phyloP scores from a whole-genome alignment of 169 alveolate genomes.

The Plasmodium yoelii region DNA sequence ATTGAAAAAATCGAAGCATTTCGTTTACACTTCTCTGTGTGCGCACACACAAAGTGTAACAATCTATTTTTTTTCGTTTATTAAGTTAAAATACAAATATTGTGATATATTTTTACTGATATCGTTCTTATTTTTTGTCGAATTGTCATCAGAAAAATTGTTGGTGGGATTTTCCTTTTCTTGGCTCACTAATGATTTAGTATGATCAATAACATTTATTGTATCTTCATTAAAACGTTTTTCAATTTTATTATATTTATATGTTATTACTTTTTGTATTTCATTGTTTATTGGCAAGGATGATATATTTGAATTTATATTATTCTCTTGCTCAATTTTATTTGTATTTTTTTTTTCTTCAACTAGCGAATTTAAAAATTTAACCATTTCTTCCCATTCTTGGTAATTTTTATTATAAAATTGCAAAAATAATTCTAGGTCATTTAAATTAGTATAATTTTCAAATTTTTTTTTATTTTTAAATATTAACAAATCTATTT shows the following conservation, averaged over 20 bases:
- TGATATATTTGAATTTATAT: not conserved
- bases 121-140: constrained; percentile 1
- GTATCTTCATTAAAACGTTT: constrained; percentile 29
- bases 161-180: not conserved
- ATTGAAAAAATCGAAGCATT: not conserved
- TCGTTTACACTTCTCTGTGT: not conserved
- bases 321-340: not conserved
- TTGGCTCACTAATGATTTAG: not conserved
- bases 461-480: constrained; percentile 52
- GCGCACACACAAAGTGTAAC: no score
- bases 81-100: constrained; percentile 18
- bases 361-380: constrained; percentile 5
- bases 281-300: not conserved
- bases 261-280: constrained; percentile 18
- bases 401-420: constrained; percentile 23
- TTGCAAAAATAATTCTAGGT: constrained; percentile 31
- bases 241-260: constrained; percentile 51
- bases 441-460: constrained; percentile 13
- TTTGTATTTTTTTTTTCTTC: not conserved
- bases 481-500: constrained; percentile 26
- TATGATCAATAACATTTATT: not conserved
- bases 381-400: constrained; percentile 63
- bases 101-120: constrained; percentile 4
- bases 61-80: no score
- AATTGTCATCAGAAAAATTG: not conserved